Conservation (phyloP, 1,139 yeast genomes). For the Tardiomyces blankii region DNA sequence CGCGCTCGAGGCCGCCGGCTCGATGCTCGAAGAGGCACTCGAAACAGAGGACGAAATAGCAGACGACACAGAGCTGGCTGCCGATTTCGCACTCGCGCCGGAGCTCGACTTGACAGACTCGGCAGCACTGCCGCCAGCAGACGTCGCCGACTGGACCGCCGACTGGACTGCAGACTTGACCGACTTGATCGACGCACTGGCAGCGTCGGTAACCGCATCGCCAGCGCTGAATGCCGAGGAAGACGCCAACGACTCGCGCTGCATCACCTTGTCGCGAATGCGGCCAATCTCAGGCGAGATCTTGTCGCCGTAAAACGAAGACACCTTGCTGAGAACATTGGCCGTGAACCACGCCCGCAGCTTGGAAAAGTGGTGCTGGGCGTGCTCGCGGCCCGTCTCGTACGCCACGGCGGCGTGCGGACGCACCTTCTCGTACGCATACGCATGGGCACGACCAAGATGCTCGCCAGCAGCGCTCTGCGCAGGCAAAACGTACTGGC, state of each 20-base stretch:
- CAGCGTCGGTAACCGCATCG: not conserved
- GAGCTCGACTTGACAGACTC: not conserved
- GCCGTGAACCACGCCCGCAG: constrained; percentile 10
- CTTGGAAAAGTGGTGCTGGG: constrained; percentile 7
- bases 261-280: constrained; percentile 15
- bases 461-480: not conserved
- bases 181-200: not conserved
- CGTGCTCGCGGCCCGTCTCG: constrained; percentile 2
- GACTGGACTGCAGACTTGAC: not conserved
- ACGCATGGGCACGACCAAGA: not conserved
- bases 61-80: not conserved
- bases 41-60: not conserved
- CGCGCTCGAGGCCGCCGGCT: not conserved
- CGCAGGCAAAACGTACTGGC: not conserved
- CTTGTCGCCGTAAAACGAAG: constrained; percentile 12
- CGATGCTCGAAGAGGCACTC: not conserved
- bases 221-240: no score
- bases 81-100: not conserved
- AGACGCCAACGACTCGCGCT: constrained; percentile 1
- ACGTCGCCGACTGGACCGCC: constrained; percentile 1
- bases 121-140: not conserved
- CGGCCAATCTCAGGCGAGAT: constrained; percentile 21
- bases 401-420: constrained; percentile 7
- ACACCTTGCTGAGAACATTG: constrained; percentile 12
- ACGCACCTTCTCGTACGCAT: not conserved